Evolutionary conservation across 306 rosid genomes (phyloP).

Genomic region (Comarum palustre): DNA sequence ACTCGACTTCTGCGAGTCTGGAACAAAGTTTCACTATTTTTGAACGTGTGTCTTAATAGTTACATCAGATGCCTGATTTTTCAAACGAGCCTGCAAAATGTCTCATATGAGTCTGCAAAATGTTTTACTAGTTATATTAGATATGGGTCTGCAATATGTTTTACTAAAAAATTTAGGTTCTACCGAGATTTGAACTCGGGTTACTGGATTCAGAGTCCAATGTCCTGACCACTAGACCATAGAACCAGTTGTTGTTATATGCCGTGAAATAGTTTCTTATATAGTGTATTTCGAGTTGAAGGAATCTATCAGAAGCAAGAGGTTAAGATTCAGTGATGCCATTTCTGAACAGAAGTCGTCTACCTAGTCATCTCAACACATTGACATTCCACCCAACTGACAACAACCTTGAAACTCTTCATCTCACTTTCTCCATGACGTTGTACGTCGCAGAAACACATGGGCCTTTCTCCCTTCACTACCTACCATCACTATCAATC

Average conservation of each 20-base stretch:
- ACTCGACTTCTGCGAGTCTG: neutral
- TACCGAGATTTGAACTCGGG: slow-evolving; percentile 25
- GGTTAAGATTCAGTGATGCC: neutral
- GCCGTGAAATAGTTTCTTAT: too few relatives aligned
- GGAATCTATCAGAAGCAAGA: neutral
- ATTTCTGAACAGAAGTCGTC: neutral
- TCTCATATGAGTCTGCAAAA: too few relatives aligned
- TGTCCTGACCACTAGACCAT: slow-evolving; percentile 28
- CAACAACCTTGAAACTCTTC: neutral
- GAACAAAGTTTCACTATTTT: neutral
- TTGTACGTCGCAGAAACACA: neutral
- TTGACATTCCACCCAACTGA: neutral
- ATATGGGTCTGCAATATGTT: too few relatives aligned
- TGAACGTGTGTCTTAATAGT: neutral
- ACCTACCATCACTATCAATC: neutral
- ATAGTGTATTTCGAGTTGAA: neutral
- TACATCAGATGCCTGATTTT: too few relatives aligned
- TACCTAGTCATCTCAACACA: neutral
- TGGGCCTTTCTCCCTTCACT: neutral
- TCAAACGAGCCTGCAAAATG: too few relatives aligned
- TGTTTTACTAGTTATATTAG: too few relatives aligned
- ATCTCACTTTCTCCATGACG: neutral
- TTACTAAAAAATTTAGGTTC: slow-evolving; percentile 22
- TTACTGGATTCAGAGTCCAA: slow-evolving; percentile 25
- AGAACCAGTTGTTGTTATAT: neutral